Evolutionary conservation across 495 filamentous ascomycete genomes (phyloP).

Genomic region (Penicillium pancosmium): DNA sequence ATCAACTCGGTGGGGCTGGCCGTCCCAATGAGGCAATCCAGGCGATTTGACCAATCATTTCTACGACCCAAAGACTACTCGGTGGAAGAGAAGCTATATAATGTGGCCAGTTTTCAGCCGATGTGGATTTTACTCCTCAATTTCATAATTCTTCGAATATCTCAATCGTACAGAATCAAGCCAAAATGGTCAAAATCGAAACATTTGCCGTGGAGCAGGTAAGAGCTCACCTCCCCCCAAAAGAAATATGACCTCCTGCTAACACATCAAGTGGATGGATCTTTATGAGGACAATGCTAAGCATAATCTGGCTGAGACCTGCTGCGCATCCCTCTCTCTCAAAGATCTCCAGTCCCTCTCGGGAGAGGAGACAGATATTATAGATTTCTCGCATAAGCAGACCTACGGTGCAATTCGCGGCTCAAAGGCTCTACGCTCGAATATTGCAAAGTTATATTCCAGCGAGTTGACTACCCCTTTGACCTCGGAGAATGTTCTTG

Average conservation of each 20-base stretch:
- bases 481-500: conserved; percentile 63
- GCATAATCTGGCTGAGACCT: conserved; percentile 86
- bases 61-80: not conserved
- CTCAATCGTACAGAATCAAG: not conserved
- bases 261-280: conserved; percentile 77
- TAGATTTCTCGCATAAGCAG: conserved; percentile 53
- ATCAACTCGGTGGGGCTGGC: not conserved
- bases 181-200: conserved; percentile 66
- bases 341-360: conserved; percentile 63
- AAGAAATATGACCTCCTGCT: conserved; percentile 1
- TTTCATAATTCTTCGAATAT: not conserved
- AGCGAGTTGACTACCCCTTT: conserved; percentile 47
- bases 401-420: conserved; percentile 74
- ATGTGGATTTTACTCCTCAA: not conserved
- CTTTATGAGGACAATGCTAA: conserved; percentile 72
- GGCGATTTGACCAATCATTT: conserved; percentile 14
- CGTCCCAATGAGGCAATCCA: conserved; percentile 15
- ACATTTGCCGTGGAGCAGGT: conserved; percentile 80
- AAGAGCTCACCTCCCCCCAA: conserved; percentile 10
- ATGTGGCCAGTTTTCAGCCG: not conserved
- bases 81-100: not conserved
- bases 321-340: conserved; percentile 77
- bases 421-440: conserved; percentile 60
- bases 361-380: conserved; percentile 41
- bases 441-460: conserved; percentile 66